These are phyloP conservation scores for Echinosophora koreensis DNA, from an alignment of 306 rosid species.

Conservation along the genomic window DNA sequence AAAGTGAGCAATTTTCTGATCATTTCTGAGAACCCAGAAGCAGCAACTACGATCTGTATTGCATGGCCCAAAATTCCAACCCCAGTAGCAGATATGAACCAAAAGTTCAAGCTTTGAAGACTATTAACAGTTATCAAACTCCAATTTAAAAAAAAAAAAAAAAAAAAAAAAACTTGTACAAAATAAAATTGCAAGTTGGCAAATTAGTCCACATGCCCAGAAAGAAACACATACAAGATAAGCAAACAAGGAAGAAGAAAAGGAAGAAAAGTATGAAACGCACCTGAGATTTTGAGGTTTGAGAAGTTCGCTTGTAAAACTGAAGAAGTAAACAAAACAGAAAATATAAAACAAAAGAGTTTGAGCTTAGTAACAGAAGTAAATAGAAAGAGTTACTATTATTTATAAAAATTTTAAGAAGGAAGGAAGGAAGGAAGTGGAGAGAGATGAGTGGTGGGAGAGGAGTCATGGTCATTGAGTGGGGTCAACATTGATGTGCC, in stretches of 20 bases:
- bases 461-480: not conserved
- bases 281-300: constrained; percentile 43
- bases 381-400: not conserved
- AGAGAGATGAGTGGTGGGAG: not conserved
- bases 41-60: not conserved
- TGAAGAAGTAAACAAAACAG: too few relatives aligned
- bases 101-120: not conserved
- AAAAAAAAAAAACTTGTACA: not conserved
- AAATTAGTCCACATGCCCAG: constrained; percentile 14
- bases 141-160: not conserved
- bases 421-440: not conserved
- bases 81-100: constrained; percentile 7
- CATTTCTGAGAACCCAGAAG: constrained; percentile 7
- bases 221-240: not conserved
- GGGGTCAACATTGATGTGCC: not conserved
- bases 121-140: not conserved
- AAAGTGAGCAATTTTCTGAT: not conserved
- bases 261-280: not conserved
- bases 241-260: not conserved
- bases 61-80: constrained; percentile 3
- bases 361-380: not conserved
- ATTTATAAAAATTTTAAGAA: not conserved
- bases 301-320: not conserved
- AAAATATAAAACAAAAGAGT: not conserved
- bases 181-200: not conserved